Evolutionary conservation across 768 basidiomycete genomes (phyloP), one percentile per base, ranked within the genome.

Genomic region (Gymnopilus dilepis): DNA sequence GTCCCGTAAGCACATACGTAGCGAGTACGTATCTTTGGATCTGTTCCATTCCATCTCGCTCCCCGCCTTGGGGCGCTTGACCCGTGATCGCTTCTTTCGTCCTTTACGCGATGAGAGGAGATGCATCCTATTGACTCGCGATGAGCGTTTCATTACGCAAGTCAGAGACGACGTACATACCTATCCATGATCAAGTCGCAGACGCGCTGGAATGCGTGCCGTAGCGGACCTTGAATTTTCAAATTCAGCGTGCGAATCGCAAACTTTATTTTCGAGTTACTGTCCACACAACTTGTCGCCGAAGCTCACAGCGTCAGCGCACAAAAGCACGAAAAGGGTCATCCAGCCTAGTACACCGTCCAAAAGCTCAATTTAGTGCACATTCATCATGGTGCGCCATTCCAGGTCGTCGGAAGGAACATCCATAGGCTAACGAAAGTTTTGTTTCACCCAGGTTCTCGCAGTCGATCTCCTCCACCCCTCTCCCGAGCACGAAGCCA

Each of bases 401-500:
- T 26, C 51, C 30, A 22, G 24, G 48, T 47, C 30, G 31, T 38
- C 50, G 24, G 56, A 56, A 61, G 54, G 22, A 12, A 3, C 47
- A 21, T 2, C 19, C 45, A 52, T 24, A 30, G 17, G 34, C 40
- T 42, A 12, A 52, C 47, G 40, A 51, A 34, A 50, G 53, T 40
- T 21, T 51, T 58, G 51, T 56, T 52, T 45, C 22, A 48, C 42
- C 30, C 63, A 97, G 96, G 86, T 94, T 86, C 94, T 99, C 82
- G 95, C 94, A 77, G 77, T 97, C 77, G 97, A 99, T 81, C 91
- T 99, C 77, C 90, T 99, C 77, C 93, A 99, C 89, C 97, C 95
- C 70, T 91, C 94, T 62, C 78, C 86, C 68, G 92, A 94, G 76
- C 78, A 86, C 70, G 92, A 97, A 82, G 89, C 82, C 78, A 89